Evolutionary conservation across 2,329 filamentous ascomycete genomes (phyloP), one percentile per base, ranked within the genome.

Genomic region (Penicillium sclerotiorum): DNA sequence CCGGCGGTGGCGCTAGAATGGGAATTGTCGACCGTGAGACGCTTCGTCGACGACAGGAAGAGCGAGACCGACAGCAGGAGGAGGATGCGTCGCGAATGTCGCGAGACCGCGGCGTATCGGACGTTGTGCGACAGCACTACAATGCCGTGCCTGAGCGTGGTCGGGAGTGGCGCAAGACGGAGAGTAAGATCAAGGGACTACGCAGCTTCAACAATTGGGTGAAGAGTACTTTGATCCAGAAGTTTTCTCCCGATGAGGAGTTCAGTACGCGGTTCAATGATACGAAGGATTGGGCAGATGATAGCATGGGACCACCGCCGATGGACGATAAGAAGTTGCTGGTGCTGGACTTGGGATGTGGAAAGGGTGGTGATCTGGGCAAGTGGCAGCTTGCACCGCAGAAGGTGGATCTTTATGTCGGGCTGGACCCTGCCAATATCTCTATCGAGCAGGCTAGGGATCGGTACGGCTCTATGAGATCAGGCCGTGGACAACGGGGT

Each of bases 151-250:
- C 93, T 0, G 89, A 99, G 75, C 84, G 92, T 23, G 94, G 94
- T 11, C 85, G 93, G 46, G 91, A 96, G 65, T 99, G 94, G 93
- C 85, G 94, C 42, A 90, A 88, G 68, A 95, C 90, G 6, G 91
- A 95, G 64, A 95, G 89, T 71, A 88, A 89, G 64, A 99, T 99
- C 77, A 96, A 95, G 74, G 94, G 94, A 1, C 77, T 99, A 45
- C 85, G 94, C 45, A 90, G 88, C 59, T 94, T 96, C 78, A 99
- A 99, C 76, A 99, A 99, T 72, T 99, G 94, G 94, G 83, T 99
- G 74, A 99, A 99, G 79, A 96, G 90, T 67, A 93, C 89, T 42
- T 84, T 97, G 60, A 97, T 99, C 60, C 92, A 97, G 68, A 96
- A 96, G 69, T 97, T 96, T 74, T 90, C 90, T 4, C 88, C 89